Evolutionary conservation across 805 yeast genomes (phyloP), one percentile per base, ranked within the genome.

Genomic region (Candida oleophila): DNA sequence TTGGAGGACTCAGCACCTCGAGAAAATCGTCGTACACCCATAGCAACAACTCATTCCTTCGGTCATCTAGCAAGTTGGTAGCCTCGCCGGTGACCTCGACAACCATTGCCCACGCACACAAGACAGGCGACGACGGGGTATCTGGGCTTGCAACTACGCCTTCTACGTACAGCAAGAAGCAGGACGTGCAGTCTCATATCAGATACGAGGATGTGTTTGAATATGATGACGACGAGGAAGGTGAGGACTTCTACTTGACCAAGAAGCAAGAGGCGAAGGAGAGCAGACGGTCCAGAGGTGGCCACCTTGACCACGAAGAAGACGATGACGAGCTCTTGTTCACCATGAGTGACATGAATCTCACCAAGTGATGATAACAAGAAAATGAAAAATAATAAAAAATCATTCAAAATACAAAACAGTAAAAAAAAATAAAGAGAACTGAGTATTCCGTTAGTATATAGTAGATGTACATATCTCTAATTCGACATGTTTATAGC

Each of bases 271-370:
- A 11, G 7, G 15, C 22, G 14, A 44, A 40, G 9, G 28, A n/a
- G 12, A 15, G 18, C 16, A 38, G 18, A 18, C 11, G 42, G 21
- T 28, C 34, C n/a, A 22, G 42, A 16, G 34, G 34, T 15, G 30
- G n/a, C n/a, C 14, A 11, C 18, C 39, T 4, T 11, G n/a, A n/a
- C 12, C 20, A 22, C n/a, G 43, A 35, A 9, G 65, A 64, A 22
- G 71, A 66, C 20, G 88, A 83, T 46, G 89, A 83, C 50, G 88
- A 83, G 43, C 65, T 85, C 47, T 64, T 83, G 41, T 83, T 83
- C 61, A 78, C 87, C 19, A 83, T 83, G 89, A 84, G 89, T 59
- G 89, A 84, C 56, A 83, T 84, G 88, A 80, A 78, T 56, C 57
- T 77, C 14, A 64, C 72, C 21, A 64, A 60, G 53, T 43, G 43